Percentiles rank a stretch among this genome's conserved stretches.
These are phyloP conservation scores for Tinospora cordifolia DNA, from an alignment of 164 flowering plant genomes.

Conservation along the genomic window DNA sequence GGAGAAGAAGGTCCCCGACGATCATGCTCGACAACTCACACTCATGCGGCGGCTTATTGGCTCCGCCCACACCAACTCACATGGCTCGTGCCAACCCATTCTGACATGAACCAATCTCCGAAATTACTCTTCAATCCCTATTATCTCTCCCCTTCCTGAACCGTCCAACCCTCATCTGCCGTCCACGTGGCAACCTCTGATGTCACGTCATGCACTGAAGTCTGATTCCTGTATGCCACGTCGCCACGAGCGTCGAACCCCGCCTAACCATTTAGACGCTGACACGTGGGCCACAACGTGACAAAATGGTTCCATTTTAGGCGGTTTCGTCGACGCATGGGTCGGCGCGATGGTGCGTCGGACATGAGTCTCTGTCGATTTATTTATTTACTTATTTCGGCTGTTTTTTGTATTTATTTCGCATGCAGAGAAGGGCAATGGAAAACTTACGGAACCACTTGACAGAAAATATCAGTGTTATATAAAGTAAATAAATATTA, in stretches of 20 bases:
- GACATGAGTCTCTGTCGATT: too few relatives aligned
- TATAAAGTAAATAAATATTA: too few relatives aligned
- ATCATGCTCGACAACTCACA: constrained; percentile 23
- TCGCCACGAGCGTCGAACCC: not conserved
- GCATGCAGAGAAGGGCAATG: too few relatives aligned
- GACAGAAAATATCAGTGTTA: too few relatives aligned
- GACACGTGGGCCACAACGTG: not conserved
- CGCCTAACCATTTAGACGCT: not conserved
- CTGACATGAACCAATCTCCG: not conserved
- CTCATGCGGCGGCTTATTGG: constrained; percentile 12
- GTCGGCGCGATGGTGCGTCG: too few relatives aligned
- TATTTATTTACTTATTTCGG: too few relatives aligned
- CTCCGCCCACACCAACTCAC: not conserved
- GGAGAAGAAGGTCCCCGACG: not conserved
- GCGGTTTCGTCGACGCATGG: too few relatives aligned
- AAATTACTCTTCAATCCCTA: too few relatives aligned
- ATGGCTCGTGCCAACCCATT: not conserved
- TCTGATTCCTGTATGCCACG: not conserved
- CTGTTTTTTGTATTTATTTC: too few relatives aligned
- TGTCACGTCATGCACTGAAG: not conserved
- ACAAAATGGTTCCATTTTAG: not conserved
- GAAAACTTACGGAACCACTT: too few relatives aligned
- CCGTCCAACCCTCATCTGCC: constrained; percentile 6
- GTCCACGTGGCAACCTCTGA: constrained; percentile 9
- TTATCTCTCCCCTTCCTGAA: not conserved